Evolutionary conservation across 1,139 yeast species (phyloP).

Genomic region (Suhomyces wounanorum): DNA sequence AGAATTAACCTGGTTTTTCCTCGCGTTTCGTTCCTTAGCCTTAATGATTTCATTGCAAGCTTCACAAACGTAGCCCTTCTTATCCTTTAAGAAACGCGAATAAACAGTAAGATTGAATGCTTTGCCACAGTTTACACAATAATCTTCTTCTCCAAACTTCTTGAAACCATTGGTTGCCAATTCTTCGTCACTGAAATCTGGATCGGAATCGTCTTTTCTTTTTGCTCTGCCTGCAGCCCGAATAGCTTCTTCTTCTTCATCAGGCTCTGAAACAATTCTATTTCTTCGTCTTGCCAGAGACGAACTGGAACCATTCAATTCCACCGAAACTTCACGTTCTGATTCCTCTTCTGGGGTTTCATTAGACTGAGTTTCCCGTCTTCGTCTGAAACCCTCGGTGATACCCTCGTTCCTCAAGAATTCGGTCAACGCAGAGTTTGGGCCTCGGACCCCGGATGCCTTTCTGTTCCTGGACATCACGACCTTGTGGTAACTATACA

Average conservation of each 20-base stretch:
- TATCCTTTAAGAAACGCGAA: conserved; percentile 53
- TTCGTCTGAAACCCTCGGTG: conserved; percentile 72
- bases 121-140: conserved; percentile 61
- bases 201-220: conserved; percentile 32
- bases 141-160: conserved; percentile 50
- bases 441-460: conserved; percentile 60
- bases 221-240: conserved; percentile 46
- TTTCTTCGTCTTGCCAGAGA: neutral
- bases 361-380: conserved; percentile 39
- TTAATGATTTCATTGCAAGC: conserved; percentile 55
- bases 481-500: neutral
- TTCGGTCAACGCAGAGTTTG: conserved; percentile 78
- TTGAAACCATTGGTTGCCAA: conserved; percentile 23
- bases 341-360: neutral
- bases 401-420: conserved; percentile 82
- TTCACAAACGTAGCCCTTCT: conserved; percentile 65
- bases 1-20: conserved; percentile 59
- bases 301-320: neutral
- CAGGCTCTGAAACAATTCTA: conserved; percentile 7
- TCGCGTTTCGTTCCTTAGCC: conserved; percentile 45
- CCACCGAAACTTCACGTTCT: neutral
- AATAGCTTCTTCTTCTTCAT: conserved; percentile 36
- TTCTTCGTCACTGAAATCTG: conserved; percentile 32
- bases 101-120: conserved; percentile 64
- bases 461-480: conserved; percentile 28